Evolutionary conservation across 1,139 yeast species (phyloP).

Genomic region (Magnusiomyces fungicola): DNA sequence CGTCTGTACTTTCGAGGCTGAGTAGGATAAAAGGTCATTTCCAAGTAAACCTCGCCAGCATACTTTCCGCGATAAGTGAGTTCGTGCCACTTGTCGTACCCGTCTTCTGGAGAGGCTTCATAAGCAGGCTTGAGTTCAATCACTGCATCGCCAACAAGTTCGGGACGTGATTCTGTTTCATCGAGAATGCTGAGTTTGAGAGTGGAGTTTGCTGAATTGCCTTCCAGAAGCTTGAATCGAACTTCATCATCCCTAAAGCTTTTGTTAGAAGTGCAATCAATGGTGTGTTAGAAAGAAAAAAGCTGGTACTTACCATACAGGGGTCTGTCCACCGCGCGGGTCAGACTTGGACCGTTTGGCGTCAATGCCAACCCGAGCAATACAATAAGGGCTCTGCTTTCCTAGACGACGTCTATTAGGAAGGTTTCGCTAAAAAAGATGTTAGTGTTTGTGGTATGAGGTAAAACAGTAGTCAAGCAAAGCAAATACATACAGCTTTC

Average conservation of each 20-base stretch:
- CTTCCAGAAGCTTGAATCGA: constrained; percentile 53
- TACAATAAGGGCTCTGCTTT: constrained; percentile 83
- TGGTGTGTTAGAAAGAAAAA: background rate
- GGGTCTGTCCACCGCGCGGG: constrained; percentile 85
- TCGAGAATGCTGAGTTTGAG: constrained; percentile 74
- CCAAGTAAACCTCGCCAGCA: constrained; percentile 85
- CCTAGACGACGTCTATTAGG: constrained; percentile 79
- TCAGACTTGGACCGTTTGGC: constrained; percentile 70
- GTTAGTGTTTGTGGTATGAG: background rate
- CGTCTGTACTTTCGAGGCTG: constrained; percentile 21
- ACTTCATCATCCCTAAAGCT: constrained; percentile 50
- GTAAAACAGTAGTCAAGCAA: background rate
- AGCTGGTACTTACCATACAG: constrained; percentile 46
- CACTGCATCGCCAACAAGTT: constrained; percentile 74
- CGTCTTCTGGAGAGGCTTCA: constrained; percentile 52
- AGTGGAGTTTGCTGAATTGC: constrained; percentile 37
- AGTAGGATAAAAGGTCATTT: constrained; percentile 80
- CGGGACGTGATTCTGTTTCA: constrained; percentile 80
- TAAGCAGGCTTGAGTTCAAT: constrained; percentile 72
- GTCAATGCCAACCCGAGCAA: constrained; percentile 70
- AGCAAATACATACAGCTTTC: constrained; percentile 31
- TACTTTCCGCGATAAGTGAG: constrained; percentile 59
- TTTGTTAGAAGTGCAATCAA: background rate
- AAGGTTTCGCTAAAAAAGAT: constrained; percentile 40
- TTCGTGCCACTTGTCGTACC: constrained; percentile 82